Evolutionary conservation across 441 rosid species (phyloP).

Genomic region (Pelargonium cotyledonis): DNA sequence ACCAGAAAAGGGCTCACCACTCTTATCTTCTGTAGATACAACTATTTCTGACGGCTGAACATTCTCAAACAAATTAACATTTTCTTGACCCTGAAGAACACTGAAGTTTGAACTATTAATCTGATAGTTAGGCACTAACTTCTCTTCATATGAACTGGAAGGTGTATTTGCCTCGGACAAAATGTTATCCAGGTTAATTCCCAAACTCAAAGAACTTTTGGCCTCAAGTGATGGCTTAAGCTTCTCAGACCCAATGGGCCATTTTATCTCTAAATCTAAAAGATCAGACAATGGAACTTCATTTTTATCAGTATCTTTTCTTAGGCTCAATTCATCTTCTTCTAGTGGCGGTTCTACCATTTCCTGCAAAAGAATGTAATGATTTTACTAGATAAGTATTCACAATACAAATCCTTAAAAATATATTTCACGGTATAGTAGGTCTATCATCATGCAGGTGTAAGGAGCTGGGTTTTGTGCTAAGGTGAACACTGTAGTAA

Average conservation of each 20-base stretch:
- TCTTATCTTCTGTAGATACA: conserved; percentile 28
- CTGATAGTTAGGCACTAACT: conserved; percentile 16
- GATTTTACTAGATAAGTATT: not conserved
- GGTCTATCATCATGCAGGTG: not conserved
- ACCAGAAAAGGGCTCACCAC: conserved; percentile 17
- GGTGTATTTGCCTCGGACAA: conserved; percentile 29
- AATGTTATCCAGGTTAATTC: conserved; percentile 41
- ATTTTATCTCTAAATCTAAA: conserved; percentile 63
- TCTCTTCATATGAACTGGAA: conserved; percentile 27
- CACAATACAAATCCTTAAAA: not conserved
- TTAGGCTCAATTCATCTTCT: conserved; percentile 32
- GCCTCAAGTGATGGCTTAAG: conserved; percentile 20
- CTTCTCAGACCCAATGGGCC: conserved; percentile 42
- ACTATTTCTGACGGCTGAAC: conserved; percentile 31
- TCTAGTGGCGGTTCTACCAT: conserved; percentile 40
- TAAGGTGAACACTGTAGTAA: not conserved
- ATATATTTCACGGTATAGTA: not conserved
- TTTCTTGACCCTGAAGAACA: conserved; percentile 28
- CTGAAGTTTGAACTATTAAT: conserved; percentile 24
- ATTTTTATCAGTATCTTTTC: conserved; percentile 26
- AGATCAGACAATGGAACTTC: conserved; percentile 47
- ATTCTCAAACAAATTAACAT: conserved; percentile 43
- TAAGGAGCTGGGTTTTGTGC: not conserved
- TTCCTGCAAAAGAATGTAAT: conserved; percentile 47
- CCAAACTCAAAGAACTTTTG: conserved; percentile 37